phyloP scores from a whole-genome alignment of 2,329 filamentous ascomycete species.

The Fusarium sterilihyphosum region DNA sequence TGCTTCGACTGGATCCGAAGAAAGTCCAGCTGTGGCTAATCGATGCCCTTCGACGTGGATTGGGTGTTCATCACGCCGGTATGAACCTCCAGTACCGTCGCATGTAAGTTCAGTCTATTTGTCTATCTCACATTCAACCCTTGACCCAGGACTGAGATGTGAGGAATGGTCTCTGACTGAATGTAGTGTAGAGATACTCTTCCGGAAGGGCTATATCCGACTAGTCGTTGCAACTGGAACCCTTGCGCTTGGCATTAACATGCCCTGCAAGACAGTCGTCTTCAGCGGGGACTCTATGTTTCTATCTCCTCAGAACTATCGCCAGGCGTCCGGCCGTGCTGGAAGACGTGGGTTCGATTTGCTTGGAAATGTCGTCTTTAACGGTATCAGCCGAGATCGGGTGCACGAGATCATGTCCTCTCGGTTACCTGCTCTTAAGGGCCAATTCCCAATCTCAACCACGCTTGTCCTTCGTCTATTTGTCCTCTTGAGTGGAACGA shows the following conservation, averaged over 20 bases:
- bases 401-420: constrained; percentile 77
- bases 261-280: constrained; percentile 84
- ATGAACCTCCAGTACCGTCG: constrained; percentile 69
- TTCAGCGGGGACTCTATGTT: constrained; percentile 79
- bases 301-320: constrained; percentile 79
- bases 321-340: constrained; percentile 80
- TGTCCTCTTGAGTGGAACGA: constrained; percentile 72
- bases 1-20: constrained; percentile 68
- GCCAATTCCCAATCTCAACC: constrained; percentile 82
- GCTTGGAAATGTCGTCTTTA: constrained; percentile 84
- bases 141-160: neutral
- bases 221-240: constrained; percentile 81
- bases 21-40: constrained; percentile 62
- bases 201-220: constrained; percentile 75
- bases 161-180: constrained; percentile 2
- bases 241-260: constrained; percentile 81
- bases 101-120: constrained; percentile 51
- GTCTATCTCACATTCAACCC: neutral
- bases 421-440: constrained; percentile 75
- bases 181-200: constrained; percentile 73
- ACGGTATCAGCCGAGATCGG: constrained; percentile 68
- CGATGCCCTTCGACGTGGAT: constrained; percentile 70
- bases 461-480: constrained; percentile 76
- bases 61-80: constrained; percentile 82
- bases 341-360: constrained; percentile 84